Evolutionary conservation across 2,329 filamentous ascomycete species (phyloP), one percentile per base, ranked within the genome.

Genomic region (Botryotinia narcissicola): DNA sequence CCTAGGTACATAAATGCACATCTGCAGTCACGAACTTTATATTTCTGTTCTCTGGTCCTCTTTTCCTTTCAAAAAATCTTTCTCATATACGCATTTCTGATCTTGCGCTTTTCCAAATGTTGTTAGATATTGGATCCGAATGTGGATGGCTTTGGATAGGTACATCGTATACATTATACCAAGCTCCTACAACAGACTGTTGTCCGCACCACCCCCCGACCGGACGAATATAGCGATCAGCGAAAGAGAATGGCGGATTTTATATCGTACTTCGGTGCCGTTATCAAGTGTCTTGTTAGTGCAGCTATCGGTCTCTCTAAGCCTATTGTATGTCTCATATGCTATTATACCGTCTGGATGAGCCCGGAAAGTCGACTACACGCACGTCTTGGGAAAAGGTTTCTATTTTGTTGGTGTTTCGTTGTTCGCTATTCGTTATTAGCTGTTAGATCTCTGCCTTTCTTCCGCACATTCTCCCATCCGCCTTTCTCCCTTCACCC

Each of bases 171-270:
- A 42, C 35, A 57, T 57, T 40, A 35, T 57, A 68, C 48, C 46
- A 68, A 62, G 60, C 61, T 51, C 25, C 64, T 32, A 57, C 51
- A 57, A 18, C 51, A 57, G 51, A 57, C 66, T 57, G 48, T 57
- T 57, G 48, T 57, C 66, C 66, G 20, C 51, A 57, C 48, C 66
- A 57, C 48, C n/a, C 48, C 35, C 37, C n/a, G n/a, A 69, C 66
- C n/a, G 66, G 66, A 69, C n/a, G n/a, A 57, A 69, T 69, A 44
- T 59, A 20, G 37, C 1, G 54, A 25, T 57, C 66, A 16, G 51
- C 48, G 48, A 69, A 69, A 57, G 66, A 57, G 48, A 69, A 32
- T 32, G 37, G 37, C 29, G 48, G 6, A 42, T 69, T 32, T 32
- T 42, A 32, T 32, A 69, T 59, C n/a, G 16, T 42, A 8, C 35